Base-by-base conservation (phyloP, 345 rosid genomes). In the Passiflora organensis region DNA sequence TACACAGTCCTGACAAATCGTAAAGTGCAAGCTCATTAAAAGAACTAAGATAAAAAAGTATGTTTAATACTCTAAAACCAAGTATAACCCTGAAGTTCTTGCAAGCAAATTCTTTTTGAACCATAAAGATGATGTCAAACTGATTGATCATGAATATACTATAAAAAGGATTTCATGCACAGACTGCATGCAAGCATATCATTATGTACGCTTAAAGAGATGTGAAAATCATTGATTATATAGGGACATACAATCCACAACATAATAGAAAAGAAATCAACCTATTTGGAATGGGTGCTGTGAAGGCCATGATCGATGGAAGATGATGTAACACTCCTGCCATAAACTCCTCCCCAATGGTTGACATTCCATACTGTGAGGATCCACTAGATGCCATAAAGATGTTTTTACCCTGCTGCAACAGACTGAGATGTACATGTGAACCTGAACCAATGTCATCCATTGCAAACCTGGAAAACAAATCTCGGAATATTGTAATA, bases 261-360 rank as follows among this genome's bases (percentile, higher is more conserved):
- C 17, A 6, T 25, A 20, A 10, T 48, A 15, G 51, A 21, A 44
- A 60, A 53, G 50, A 66, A 23, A 39, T 24, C 32, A 48, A 82
- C 96, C 98, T 93, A 73, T 89, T 93, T 38, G 99, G 99, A 59
- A 93, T 64, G 28, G 96, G 91, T 55, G 99, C 94, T 36, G 76
- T 84, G 59, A 93, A 63, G 21, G 96, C 95, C 73, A 93, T 54
- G 70, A 89, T 78, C 32, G 99, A 81, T 68, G 96, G 94, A 12
- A 93, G 91, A 65, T 93, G 99, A 43, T 70, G 43, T n/a, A 93
- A 48, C 69, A 89, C 95, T 19, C 96, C 96, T 13, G 99, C 96
- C 96, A 93, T 78, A 70, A 89, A 93, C 67, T 80, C 72, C 79
- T 78, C 72, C 21, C 95, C 99, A 9, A 67, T 25, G 36, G 63